Evolutionary conservation across 108 stramenopile genomes (phyloP).

Genomic region (Cyclotella kingstonii): DNA sequence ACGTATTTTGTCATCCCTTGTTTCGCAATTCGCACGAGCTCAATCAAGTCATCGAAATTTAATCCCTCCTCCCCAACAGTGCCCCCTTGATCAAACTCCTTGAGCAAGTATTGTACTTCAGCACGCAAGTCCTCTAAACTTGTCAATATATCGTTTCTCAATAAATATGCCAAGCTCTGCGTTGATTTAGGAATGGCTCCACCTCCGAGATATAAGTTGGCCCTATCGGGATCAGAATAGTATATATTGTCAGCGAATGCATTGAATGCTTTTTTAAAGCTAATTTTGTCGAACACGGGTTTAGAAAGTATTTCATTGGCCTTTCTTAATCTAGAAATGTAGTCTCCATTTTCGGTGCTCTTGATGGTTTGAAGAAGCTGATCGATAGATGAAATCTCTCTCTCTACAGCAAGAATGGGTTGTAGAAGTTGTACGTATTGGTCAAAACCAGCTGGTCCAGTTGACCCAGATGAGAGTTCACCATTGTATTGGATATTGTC

Average conservation of each 20-base stretch:
- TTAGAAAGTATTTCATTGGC: constrained; percentile 49
- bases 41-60: constrained; percentile 49
- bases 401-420: constrained; percentile 67
- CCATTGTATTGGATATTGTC: constrained; percentile 77
- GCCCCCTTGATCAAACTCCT: constrained; percentile 18
- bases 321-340: constrained; percentile 13
- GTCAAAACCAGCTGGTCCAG: constrained; percentile 30
- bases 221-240: constrained; percentile 79
- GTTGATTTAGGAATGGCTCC: constrained; percentile 71
- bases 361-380: constrained; percentile 26
- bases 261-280: constrained; percentile 83
- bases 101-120: constrained; percentile 63
- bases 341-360: constrained; percentile 3
- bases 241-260: constrained; percentile 86
- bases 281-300: constrained; percentile 57
- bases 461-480: constrained; percentile 51
- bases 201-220: constrained; percentile 80
- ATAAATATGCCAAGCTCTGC: constrained; percentile 73
- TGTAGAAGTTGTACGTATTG: constrained; percentile 58
- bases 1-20: constrained; percentile 71
- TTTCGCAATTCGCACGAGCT: constrained; percentile 28
- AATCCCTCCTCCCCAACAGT: constrained; percentile 21
- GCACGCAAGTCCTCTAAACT: constrained; percentile 71
- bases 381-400: constrained; percentile 48
- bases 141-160: constrained; percentile 79